Conservation (phyloP, 495 filamentous ascomycete species). For the Pseudoneurospora amorphoporcata region DNA sequence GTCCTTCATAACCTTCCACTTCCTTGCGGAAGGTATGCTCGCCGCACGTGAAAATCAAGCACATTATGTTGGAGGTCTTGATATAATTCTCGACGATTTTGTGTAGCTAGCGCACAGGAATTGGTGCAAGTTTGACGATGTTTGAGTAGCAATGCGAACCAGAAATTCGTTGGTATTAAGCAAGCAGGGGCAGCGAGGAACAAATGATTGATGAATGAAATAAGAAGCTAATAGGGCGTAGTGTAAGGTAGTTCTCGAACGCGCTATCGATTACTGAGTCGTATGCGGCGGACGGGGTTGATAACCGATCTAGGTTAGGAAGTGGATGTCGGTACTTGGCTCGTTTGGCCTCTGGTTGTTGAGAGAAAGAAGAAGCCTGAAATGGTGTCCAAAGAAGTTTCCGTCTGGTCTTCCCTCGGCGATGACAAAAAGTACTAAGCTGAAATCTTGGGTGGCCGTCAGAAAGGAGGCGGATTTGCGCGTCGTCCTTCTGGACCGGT, state of each 20-base stretch:
- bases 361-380: background rate
- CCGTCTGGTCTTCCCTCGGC: background rate
- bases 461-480: background rate
- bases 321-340: background rate
- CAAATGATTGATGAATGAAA: background rate
- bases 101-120: background rate
- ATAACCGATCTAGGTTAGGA: background rate
- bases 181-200: background rate
- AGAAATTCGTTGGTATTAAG: background rate
- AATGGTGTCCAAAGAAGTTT: background rate
- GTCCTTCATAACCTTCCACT: slow-evolving; percentile 42
- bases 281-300: background rate
- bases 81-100: background rate
- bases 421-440: background rate
- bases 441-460: background rate
- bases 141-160: background rate
- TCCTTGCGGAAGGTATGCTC: slow-evolving; percentile 46
- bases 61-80: slow-evolving; percentile 28
- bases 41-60: slow-evolving; percentile 48
- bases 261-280: background rate
- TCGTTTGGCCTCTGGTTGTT: background rate
- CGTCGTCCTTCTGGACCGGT: background rate
- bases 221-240: background rate
- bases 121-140: background rate
- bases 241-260: background rate